Evolutionary conservation across 1,139 yeast species (phyloP), one percentile per base, ranked within the genome.

Genomic region (Candida sojae): DNA sequence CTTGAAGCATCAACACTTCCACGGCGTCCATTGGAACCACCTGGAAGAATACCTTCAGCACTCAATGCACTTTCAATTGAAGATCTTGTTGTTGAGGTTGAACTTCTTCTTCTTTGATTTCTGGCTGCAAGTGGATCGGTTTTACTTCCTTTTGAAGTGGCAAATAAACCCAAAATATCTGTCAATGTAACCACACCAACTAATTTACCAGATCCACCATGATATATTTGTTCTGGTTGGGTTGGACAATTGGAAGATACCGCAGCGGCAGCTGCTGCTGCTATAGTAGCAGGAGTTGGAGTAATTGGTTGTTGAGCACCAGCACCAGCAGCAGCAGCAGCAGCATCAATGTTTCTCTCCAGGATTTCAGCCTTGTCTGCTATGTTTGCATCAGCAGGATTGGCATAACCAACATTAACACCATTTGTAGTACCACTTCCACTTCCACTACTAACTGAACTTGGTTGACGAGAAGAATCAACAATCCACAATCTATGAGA

Each of bases 401-500:
- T 39, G 23, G 48, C 43, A 32, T 39, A 41, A 4, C 52, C 52
- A 21, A 40, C 46, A 12, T 41, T 44, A 2, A 37, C 45, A 17
- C 42, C 44, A 31, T 37, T 46, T 26, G 34, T 43, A 34, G 31
- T 39, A n/a, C 42, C 38, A 13, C 48, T 17, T 17, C 21, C 21
- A 17, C 21, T 17, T 17, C 21, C 21, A 17, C 36, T n/a, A 25
- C 42, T 37, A 34, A 44, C 40, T 21, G 50, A 31, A 29, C 48
- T 40, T 34, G 48, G 48, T 37, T 54, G 51, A 30, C 53, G 60
- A 29, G 84, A 82, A 11, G 48, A 29, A 59, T 88, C 92, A 23
- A 90, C 96, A 49, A 92, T 85, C 97, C 97, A 92, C 56, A 92
- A 73, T 64, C 98, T 80, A 69, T 93, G 99, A 11, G 96, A 83